Conservation (phyloP, 2,329 filamentous ascomycete genomes). For the Lasiodiplodia hormozganensis region DNA sequence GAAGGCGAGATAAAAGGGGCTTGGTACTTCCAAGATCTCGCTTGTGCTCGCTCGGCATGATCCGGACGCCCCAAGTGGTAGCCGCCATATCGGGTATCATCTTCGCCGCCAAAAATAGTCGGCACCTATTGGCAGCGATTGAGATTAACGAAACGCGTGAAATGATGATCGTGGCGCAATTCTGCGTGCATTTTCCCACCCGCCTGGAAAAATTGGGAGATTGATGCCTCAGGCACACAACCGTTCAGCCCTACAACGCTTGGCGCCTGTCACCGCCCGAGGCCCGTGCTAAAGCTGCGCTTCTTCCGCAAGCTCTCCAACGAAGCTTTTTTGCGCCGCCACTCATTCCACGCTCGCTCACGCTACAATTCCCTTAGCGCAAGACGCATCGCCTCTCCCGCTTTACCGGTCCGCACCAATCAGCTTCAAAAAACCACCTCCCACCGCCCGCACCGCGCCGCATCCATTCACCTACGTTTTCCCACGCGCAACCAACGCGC, state of each 20-base stretch:
- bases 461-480: background rate
- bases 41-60: constrained; percentile 15
- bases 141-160: constrained; percentile 3
- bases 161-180: constrained; percentile 14
- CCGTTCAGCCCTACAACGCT: constrained; percentile 22
- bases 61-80: background rate
- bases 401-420: background rate
- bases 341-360: constrained; percentile 10
- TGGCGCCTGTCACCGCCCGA: constrained; percentile 3
- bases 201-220: background rate
- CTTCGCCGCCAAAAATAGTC: constrained; percentile 5
- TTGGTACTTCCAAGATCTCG: background rate
- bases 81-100: background rate
- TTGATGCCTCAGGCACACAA: constrained; percentile 11
- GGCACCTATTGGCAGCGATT: background rate
- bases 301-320: constrained; percentile 21
- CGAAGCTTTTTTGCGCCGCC: constrained; percentile 2
- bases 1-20: constrained; percentile 17
- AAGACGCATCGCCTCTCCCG: background rate
- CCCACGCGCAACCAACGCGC: background rate
- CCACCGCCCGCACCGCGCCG: background rate
- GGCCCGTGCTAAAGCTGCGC: constrained; percentile 17
- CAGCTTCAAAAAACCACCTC: background rate
- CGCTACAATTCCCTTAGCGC: background rate
- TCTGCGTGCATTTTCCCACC: background rate